Evolutionary conservation across 768 basidiomycete genomes (phyloP), one percentile per base, ranked within the genome.

Genomic region (Russula abietina): DNA sequence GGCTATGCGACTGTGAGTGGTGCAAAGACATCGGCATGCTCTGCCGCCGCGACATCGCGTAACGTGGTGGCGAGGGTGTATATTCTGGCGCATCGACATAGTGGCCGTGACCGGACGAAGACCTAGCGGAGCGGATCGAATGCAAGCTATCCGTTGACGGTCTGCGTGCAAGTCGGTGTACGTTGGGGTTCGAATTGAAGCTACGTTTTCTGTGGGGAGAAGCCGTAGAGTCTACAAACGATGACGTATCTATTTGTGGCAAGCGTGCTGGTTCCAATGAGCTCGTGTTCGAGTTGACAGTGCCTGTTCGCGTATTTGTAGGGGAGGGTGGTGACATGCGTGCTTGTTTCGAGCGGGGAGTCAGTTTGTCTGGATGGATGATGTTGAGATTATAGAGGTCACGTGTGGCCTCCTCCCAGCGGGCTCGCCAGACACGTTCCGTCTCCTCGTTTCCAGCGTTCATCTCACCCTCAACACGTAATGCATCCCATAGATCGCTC

Each of bases 401-500:
- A 36, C 73, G 77, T 65, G 86, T 85, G 43, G 89, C 86, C 45
- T 88, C 87, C 14, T 71, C 76, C 83, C 84, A 92, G 17, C 91
- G 76, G 43, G 77, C 75, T 70, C 78, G 77, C 90, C 91, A 93
- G 11, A 91, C 87, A 0, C 77, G 77, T 30, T 85, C 69, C 24
- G 91, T 92, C 76, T 91, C 90, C 10, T 78, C 80, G 6, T 80
- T 79, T 8, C 84, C 86, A 0, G 80, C 84, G 64, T 86, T 86
- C 67, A 71, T 70, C 64, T 76, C 77, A 54, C 71, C 72, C 38
- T 72, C 74, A 16, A 72, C 71, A 54, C 73, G 71, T 49, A 75
- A 69, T 24, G 75, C 88, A 63, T 91, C 88, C 91, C 91, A 93
- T n/a, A 93, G 74, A n/a, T 84, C 85, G 2, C 78, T 80, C 91